Evolutionary conservation across 495 filamentous ascomycete species (phyloP), one percentile per base, ranked within the genome.

Genomic region (Platismatia glauca): DNA sequence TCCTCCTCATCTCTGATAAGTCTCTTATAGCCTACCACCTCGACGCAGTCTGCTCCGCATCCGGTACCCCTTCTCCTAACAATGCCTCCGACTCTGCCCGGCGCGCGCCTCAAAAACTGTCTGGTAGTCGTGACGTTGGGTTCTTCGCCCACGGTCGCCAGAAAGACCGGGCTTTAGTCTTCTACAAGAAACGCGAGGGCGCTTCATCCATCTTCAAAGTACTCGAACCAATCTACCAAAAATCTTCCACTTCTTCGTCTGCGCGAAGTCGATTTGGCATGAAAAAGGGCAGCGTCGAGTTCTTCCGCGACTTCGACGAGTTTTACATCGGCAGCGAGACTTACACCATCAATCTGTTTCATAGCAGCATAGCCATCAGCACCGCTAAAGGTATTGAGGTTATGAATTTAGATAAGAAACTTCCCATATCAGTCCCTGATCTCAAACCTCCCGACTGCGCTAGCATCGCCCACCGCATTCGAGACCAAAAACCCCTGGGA

Each of bases 281-380:
- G 38, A 77, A 77, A 41, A 81, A 81, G 33, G 90, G 91, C 16
- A 85, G 82, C 62, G 97, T 94, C 6, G 94, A 97, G 68, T 94
- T 93, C 71, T 97, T 97, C 84, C 86, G 95, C 64, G 94, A 97
- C 69, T 99, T 89, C 69, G 94, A 96, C 75, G 93, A 97, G 60
- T 99, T 99, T 75, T 99, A 97, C 75, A 93, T 99, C 66, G 93
- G 94, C 9, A 86, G 89, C n/a, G 94, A 99, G 71, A 94, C 89
- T 70, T 96, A 88, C 73, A 87, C 88, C 33, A 89, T 99, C 69
- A 96, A 97, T 75, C 83, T 99, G 55, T 97, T 97, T 82, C 90
- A 96, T 73, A 87, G 84, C 1, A 91, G 88, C 59, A 88, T 99
- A 34, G 89, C 94, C 33, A 89, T 99, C 46, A 85, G 89, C 27